phyloP scores from a whole-genome alignment of 2,329 filamentous ascomycete genomes.

The Catunica adiposa region DNA sequence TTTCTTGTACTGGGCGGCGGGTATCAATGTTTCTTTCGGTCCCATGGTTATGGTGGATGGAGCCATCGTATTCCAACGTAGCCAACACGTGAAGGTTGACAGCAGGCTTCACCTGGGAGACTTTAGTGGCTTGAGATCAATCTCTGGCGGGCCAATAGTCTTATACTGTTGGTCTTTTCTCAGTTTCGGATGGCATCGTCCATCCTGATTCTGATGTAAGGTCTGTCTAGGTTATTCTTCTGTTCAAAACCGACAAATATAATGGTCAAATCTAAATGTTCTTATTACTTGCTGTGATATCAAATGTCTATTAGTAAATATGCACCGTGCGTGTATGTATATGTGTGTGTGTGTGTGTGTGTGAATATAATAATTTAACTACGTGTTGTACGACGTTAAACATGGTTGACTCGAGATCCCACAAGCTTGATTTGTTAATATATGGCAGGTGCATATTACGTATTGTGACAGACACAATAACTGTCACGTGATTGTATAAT shows the following conservation, averaged over 20 bases:
- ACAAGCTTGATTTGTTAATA: too few species aligned
- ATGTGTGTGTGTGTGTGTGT: too few species aligned
- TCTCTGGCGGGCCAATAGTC: background rate
- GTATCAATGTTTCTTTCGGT: slow-evolving; percentile 11
- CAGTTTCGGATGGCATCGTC: background rate
- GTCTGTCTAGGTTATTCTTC: background rate
- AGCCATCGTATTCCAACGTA: too few species aligned
- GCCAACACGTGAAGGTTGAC: background rate
- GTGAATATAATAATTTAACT: too few species aligned
- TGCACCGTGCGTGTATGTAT: too few species aligned
- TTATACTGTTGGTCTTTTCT: background rate
- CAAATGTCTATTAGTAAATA: too few species aligned
- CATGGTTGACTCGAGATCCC: too few species aligned
- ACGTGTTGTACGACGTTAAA: too few species aligned
- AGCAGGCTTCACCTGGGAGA: background rate
- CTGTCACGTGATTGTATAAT: too few species aligned
- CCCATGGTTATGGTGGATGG: background rate
- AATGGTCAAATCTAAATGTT: background rate
- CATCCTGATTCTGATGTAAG: background rate
- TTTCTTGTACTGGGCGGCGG: background rate
- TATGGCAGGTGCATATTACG: too few species aligned
- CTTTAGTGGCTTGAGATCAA: background rate
- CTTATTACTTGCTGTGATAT: too few species aligned
- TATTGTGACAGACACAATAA: too few species aligned
- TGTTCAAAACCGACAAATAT: background rate